Percentiles rank a stretch among this genome's conserved stretches.
Evolutionary conservation across 2,329 filamentous ascomycete genomes (phyloP).

Genomic region (Emmonsiellopsis sp.): DNA sequence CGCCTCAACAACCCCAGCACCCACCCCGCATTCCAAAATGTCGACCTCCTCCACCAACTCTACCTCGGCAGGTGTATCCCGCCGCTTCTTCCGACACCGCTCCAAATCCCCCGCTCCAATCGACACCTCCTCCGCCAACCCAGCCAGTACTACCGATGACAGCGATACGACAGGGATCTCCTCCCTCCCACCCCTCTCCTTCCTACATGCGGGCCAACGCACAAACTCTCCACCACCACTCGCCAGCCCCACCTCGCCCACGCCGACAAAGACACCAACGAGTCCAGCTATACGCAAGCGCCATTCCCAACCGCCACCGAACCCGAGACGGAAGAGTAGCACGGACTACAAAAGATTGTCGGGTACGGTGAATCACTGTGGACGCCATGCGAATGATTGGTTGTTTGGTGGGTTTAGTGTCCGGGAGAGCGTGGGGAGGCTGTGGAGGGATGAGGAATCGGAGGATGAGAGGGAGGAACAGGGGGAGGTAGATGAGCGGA

Average conservation of each 20-base stretch:
- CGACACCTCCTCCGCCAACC: conserved; percentile 5
- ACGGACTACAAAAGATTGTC: conserved; percentile 29
- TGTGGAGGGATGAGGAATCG: conserved; percentile 17
- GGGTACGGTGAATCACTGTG: conserved; percentile 35
- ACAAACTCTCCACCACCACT: conserved; percentile 13
- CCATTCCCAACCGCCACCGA: conserved; percentile 1
- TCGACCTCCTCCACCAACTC: neutral
- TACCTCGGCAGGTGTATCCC: conserved; percentile 2
- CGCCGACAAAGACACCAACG: neutral
- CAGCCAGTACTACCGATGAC: conserved; percentile 10
- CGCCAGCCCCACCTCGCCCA: conserved; percentile 3
- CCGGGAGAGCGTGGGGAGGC: conserved; percentile 30
- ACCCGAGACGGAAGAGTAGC: conserved; percentile 8
- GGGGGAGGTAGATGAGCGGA: neutral
- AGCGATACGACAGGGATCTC: neutral
- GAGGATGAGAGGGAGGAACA: neutral
- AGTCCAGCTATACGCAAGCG: conserved; percentile 6
- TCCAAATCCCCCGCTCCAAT: conserved; percentile 18
- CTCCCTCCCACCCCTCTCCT: neutral
- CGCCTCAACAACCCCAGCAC: conserved; percentile 1
- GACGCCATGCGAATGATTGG: conserved; percentile 44
- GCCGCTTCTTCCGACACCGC: conserved; percentile 11
- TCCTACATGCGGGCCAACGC: conserved; percentile 4
- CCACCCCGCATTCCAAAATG: neutral
- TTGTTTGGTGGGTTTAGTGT: conserved; percentile 41